Evolutionary conservation across 495 filamentous ascomycete genomes (phyloP).

Genomic region (Hypoxylon intermedium): DNA sequence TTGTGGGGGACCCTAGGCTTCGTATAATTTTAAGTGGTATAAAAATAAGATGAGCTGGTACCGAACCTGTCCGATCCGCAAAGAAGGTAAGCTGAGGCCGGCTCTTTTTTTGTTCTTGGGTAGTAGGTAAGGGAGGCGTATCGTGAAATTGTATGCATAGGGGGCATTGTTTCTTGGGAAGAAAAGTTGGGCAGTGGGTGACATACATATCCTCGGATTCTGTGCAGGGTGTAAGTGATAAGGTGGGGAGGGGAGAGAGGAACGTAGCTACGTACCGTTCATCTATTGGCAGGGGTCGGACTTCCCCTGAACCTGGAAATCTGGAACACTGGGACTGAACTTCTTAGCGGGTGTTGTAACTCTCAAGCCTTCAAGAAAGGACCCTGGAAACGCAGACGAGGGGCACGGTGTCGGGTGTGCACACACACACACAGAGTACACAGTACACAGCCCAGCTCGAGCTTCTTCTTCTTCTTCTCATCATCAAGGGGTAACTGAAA

Average conservation of each 20-base stretch:
- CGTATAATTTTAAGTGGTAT: constrained; percentile 14
- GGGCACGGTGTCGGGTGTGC: constrained; percentile 1
- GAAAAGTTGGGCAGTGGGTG: constrained; percentile 39
- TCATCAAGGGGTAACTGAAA: constrained; percentile 24
- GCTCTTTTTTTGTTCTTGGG: constrained; percentile 40
- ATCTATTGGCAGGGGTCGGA: constrained; percentile 17
- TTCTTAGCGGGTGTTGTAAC: constrained; percentile 40
- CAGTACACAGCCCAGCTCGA: constrained; percentile 8
- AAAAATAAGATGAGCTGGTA: constrained; percentile 15
- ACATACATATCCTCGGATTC: constrained; percentile 25
- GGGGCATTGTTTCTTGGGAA: constrained; percentile 15
- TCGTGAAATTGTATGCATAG: constrained; percentile 21
- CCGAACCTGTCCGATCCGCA: constrained; percentile 29
- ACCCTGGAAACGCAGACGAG: constrained; percentile 14
- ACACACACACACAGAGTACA: too few relatives aligned
- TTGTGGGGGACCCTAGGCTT: constrained; percentile 13
- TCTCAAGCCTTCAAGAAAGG: constrained; percentile 23
- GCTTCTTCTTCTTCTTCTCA: not conserved
- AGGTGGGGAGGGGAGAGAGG: constrained; percentile 5
- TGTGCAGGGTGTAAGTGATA: constrained; percentile 20
- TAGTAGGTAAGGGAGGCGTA: constrained; percentile 27
- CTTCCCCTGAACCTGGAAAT: constrained; percentile 44
- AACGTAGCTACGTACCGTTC: constrained; percentile 36
- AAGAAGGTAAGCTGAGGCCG: constrained; percentile 43
- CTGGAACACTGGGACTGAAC: constrained; percentile 37